phyloP scores from a whole-genome alignment of 1,284 basidiomycete species.

The Cystobasidium slooffiae region DNA sequence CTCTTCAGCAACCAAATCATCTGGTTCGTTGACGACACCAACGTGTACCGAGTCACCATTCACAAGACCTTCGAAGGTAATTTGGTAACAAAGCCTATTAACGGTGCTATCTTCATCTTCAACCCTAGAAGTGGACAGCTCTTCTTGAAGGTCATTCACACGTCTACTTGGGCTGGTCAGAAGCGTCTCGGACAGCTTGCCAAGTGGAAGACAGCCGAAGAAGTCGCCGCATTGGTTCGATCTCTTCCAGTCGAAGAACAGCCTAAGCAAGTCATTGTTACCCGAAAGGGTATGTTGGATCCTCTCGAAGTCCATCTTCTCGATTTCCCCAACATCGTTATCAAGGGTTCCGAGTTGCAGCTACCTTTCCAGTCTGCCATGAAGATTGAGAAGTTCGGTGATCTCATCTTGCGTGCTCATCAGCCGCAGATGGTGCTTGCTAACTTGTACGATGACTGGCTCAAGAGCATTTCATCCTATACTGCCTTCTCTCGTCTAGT shows the following conservation, averaged over 20 bases:
- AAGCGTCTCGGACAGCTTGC: conserved; percentile 99
- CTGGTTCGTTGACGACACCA: conserved; percentile 99
- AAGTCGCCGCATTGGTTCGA: conserved; percentile 96
- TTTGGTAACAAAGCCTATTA: conserved; percentile 97
- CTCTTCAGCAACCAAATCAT: conserved; percentile 87
- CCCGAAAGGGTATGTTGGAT: conserved; percentile 96
- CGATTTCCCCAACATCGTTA: conserved; percentile 99
- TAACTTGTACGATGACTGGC: conserved; percentile 98
- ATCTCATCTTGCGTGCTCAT: conserved; percentile 79
- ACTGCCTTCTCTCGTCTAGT: conserved; percentile 98
- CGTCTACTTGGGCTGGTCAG: conserved; percentile 99
- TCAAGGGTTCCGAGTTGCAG: conserved; percentile 98
- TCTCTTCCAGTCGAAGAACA: conserved; percentile 98
- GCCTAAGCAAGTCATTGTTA: conserved; percentile 99
- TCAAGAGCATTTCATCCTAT: conserved; percentile 98
- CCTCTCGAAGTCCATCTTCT: conserved; percentile 89
- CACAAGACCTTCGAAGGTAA: conserved; percentile 99
- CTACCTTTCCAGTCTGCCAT: conserved; percentile 99
- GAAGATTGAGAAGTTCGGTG: conserved; percentile 99
- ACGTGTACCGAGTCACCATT: conserved; percentile 99
- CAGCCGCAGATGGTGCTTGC: conserved; percentile 99
- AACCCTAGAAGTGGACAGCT: conserved; percentile 98
- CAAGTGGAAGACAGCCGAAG: conserved; percentile 99
- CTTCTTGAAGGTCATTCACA: conserved; percentile 98
- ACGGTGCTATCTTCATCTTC: conserved; percentile 99